Percentiles rank a stretch among this genome's conserved stretches.
These are phyloP conservation scores for Russula compacta DNA, from an alignment of 768 basidiomycete species.

Conservation along the genomic window DNA sequence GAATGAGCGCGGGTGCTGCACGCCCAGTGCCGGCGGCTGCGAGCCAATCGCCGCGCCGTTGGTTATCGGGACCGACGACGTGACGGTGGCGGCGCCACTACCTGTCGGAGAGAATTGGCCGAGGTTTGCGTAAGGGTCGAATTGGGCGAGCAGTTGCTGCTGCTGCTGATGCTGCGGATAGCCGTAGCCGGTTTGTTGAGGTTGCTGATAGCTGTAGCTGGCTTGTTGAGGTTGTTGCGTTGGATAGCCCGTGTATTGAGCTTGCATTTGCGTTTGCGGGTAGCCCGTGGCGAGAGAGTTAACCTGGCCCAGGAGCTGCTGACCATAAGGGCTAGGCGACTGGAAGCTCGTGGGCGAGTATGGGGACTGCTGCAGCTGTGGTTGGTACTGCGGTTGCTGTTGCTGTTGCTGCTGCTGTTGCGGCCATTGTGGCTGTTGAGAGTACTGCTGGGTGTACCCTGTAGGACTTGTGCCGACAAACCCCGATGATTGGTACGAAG, in stretches of 20 bases:
- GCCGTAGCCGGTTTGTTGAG: constrained; percentile 18
- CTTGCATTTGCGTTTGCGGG: constrained; percentile 24
- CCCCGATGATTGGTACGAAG: neutral
- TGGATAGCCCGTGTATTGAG: constrained; percentile 24
- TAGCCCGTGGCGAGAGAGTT: constrained; percentile 17
- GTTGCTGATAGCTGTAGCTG: constrained; percentile 12
- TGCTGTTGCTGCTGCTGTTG: constrained; percentile 11
- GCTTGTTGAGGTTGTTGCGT: constrained; percentile 18
- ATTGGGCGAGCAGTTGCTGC: constrained; percentile 13
- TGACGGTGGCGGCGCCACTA: neutral
- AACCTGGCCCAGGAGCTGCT: constrained; percentile 18
- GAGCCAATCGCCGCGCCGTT: neutral
- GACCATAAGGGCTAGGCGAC: constrained; percentile 2
- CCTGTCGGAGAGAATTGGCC: neutral
- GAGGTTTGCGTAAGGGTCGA: constrained; percentile 18
- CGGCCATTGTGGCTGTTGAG: constrained; percentile 2
- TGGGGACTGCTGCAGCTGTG: constrained; percentile 16
- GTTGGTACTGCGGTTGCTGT: constrained; percentile 18
- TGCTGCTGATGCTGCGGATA: constrained; percentile 20
- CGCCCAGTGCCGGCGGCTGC: constrained; percentile 26
- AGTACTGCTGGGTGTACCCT: constrained; percentile 21
- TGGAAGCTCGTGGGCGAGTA: constrained; percentile 12
- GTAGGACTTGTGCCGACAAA: constrained; percentile 11
- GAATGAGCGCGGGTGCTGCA: constrained; percentile 59
- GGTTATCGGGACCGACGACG: neutral